These are phyloP conservation scores for Sideroxylon spinosum DNA, from an alignment of 179 eudicot species.

Conservation along the genomic window DNA sequence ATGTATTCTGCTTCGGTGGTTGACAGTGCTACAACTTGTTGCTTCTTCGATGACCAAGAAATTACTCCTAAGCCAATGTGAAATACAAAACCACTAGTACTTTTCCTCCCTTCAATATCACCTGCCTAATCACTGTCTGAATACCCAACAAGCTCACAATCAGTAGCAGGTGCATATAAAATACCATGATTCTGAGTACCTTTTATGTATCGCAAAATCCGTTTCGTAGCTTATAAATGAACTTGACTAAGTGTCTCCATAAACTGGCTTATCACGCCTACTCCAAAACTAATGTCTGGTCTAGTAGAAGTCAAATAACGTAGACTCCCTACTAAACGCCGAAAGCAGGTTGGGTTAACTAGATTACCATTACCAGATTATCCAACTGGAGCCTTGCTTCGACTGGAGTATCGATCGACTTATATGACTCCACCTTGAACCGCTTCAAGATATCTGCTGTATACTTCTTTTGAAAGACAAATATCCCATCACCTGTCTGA, in stretches of 20 bases:
- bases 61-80: neutral
- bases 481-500: neutral
- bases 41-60: constrained; percentile 12
- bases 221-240: too few species aligned
- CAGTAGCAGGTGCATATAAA: neutral
- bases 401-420: too few species aligned
- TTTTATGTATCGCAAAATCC: too few species aligned
- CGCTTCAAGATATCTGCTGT: too few species aligned
- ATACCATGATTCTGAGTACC: too few species aligned
- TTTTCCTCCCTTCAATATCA: constrained; percentile 1
- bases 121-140: constrained; percentile 5
- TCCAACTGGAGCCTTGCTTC: too few species aligned
- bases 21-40: neutral
- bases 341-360: neutral
- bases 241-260: too few species aligned
- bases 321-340: neutral
- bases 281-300: neutral
- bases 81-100: neutral
- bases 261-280: neutral
- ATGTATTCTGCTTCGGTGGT: too few species aligned
- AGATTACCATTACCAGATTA: neutral
- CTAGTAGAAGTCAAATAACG: neutral
- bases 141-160: constrained; percentile 1
- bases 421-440: too few species aligned
- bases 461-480: neutral